phyloP scores from a whole-genome alignment of 371 early-diverging fungal genomes.

The Cokeromyces recurvatus region DNA sequence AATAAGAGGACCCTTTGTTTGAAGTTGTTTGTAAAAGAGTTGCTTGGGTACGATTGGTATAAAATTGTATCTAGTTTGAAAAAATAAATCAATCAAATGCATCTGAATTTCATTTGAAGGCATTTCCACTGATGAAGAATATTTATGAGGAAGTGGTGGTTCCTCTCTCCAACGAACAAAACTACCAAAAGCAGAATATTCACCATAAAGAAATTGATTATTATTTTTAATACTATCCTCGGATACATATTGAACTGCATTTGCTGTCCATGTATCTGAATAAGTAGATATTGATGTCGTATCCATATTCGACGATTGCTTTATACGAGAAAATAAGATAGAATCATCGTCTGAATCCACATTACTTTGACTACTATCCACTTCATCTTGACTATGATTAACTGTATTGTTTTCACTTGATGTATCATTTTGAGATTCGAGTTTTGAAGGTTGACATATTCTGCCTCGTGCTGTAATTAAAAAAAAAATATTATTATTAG shows the following conservation, averaged over 20 bases:
- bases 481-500: background rate
- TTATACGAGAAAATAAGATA: conserved; percentile 12
- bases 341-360: conserved; percentile 15
- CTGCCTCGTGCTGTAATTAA: conserved; percentile 17
- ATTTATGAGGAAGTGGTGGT: conserved; percentile 20
- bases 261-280: background rate
- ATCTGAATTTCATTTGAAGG: conserved; percentile 24
- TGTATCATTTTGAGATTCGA: too few species aligned
- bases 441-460: conserved; percentile 16
- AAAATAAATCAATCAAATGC: conserved; percentile 24
- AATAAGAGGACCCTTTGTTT: conserved; percentile 20
- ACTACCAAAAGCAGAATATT: conserved; percentile 10
- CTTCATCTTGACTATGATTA: conserved; percentile 1
- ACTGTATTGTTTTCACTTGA: background rate
- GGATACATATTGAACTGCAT: background rate
- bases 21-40: conserved; percentile 20
- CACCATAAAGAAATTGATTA: background rate
- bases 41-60: conserved; percentile 19
- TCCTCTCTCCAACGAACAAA: conserved; percentile 16
- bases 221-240: background rate
- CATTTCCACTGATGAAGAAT: conserved; percentile 26
- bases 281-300: background rate
- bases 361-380: background rate
- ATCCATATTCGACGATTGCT: too few species aligned
- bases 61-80: conserved; percentile 10